Evolutionary conservation across 192 early-diverging fungal species (phyloP).

Genomic region (Mortierella hygrophila): DNA sequence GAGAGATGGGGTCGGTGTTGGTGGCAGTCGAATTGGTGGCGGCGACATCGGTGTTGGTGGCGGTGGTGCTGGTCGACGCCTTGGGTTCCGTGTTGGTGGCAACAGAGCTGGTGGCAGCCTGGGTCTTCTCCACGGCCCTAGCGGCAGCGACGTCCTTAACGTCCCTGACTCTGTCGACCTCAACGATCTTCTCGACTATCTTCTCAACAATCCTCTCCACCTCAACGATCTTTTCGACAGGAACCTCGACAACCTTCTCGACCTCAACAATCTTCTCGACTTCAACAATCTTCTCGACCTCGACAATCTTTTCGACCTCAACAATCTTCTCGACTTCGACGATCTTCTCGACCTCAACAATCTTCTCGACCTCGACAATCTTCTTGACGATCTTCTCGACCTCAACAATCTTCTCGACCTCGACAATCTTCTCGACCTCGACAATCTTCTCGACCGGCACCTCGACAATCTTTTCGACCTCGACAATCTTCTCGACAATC

Average conservation of each 20-base stretch:
- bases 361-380: not conserved
- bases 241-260: not conserved
- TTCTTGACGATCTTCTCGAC: not conserved
- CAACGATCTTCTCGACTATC: not conserved
- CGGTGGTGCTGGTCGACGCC: not conserved
- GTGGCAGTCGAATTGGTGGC: not conserved
- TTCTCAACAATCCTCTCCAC: conserved; percentile 5
- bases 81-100: conserved; percentile 11
- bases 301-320: not conserved
- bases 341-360: not conserved
- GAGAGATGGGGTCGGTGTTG: conserved; percentile 1
- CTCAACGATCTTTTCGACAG: not conserved
- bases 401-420: not conserved
- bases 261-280: not conserved
- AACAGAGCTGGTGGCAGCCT: conserved; percentile 9
- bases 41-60: not conserved
- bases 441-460: not conserved
- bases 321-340: not conserved
- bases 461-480: not conserved
- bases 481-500: not conserved
- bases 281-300: not conserved
- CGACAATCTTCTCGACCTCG: not conserved
- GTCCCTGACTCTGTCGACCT: not conserved
- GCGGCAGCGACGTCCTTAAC: not conserved
- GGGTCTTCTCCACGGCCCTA: not conserved